Base-by-base conservation (phyloP, 1,284 basidiomycete species). In the Microbotryomycetes sp. region DNA sequence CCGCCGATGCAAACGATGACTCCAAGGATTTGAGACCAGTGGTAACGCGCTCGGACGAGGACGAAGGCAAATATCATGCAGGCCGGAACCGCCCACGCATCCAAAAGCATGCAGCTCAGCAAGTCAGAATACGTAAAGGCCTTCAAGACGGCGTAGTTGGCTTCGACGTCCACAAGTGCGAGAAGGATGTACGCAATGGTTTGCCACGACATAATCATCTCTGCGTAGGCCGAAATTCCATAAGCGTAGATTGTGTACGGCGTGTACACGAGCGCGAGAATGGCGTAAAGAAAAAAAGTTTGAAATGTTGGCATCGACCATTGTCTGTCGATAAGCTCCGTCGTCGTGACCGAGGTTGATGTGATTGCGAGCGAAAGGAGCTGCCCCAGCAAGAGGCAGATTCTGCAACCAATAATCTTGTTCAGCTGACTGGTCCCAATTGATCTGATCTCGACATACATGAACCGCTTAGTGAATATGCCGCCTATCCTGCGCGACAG, bases 161-260 rank as follows among this genome's bases (percentile, higher is more conserved):
- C 89, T 73, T 59, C 54, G n/a, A 55, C 49, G 29, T 63, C 58
- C 29, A 69, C 62, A 21, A 80, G 81, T n/a, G 86, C 88, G 23
- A 91, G 78, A 58, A 90, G 79, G 65, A 88, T 75, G 73, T 91
- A 91, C 80, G 86, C 89, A 88, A 88, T 90, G n/a, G 89, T 88
- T 28, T 51, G 49, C 68, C 89, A 88, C 24, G 78, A 79, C 49
- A 79, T 66, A 24, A 91, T 72, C 79, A 91, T 81, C 61, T 82
- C 82, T 29, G 76, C 80, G 88, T 88, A 91, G 29, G 88, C 88
- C 69, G 81, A 83, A 62, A 85, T 79, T 18, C 88, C 88, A 70
- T 91, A 88, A 74, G 81, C 77, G 73, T 88, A 90, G 52, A 91
- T 87, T 28, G 88, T 91, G 77, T 88, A 89, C 0, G 89, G 88